phyloP scores from a whole-genome alignment of 768 basidiomycete species.

The Trametes elegans region DNA sequence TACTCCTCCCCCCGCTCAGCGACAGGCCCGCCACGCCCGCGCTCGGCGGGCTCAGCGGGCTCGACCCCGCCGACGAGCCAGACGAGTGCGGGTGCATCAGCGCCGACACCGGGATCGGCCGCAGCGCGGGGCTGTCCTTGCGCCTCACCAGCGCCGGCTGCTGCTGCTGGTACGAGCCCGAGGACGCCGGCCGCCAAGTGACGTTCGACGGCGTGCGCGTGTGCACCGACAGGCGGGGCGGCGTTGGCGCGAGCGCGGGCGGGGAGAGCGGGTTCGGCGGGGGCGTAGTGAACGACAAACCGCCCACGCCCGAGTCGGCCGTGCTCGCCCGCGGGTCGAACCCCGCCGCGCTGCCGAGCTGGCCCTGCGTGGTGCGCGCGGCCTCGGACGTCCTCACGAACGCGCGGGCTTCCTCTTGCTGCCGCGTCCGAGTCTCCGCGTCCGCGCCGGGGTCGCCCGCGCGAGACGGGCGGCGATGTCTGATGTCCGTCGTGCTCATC shows the following conservation, averaged over 20 bases:
- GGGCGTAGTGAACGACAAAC: background rate
- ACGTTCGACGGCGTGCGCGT: background rate
- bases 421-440: background rate
- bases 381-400: background rate
- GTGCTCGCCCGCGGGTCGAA: background rate
- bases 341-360: background rate
- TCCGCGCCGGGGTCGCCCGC: background rate
- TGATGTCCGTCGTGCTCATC: constrained; percentile 22
- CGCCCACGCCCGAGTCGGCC: background rate
- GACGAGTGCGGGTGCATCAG: constrained; percentile 21
- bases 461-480: constrained; percentile 14
- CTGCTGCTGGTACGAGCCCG: background rate
- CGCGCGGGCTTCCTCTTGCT: background rate
- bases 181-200: background rate
- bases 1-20: constrained; percentile 6
- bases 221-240: constrained; percentile 2
- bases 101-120: constrained; percentile 21
- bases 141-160: constrained; percentile 22
- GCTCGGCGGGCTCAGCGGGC: too few species aligned
- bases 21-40: constrained; percentile 11
- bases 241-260: background rate
- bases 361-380: background rate
- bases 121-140: constrained; percentile 24
- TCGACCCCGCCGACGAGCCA: too few species aligned
- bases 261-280: constrained; percentile 11